Evolutionary conservation across 1,284 basidiomycete species (phyloP), one percentile per base, ranked within the genome.

Genomic region (Rhizoctonia solani): DNA sequence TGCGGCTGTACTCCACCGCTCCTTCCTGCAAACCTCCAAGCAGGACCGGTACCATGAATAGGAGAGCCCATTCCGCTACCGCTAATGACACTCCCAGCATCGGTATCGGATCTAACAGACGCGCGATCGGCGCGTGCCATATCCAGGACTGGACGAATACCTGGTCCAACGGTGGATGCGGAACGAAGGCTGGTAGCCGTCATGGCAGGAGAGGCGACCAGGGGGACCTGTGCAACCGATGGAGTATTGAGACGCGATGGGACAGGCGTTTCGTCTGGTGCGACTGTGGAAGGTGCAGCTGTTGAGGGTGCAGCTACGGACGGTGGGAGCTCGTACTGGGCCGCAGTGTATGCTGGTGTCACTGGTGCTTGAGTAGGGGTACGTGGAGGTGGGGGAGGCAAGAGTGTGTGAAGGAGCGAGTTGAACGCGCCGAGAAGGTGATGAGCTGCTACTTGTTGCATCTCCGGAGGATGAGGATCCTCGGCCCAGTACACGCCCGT

Each of bases 111-210:
- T 11, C 59, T 16, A 5, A 63, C 59, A n/a, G 47, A 52, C 21
- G 47, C 49, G n/a, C 59, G 47, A 42, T 63, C 59, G 9, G 59
- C 59, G 21, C 59, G 59, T 41, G 59, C 59, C 47, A 53, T 63
- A 21, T 63, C 59, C 30, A 63, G 30, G 4, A 63, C 59, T 11
- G 59, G 59, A 23, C 59, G 32, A 42, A 63, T 63, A 11, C 30
- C 47, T 8, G 59, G 59, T 4, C 49, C 49, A 25, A 50, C 19
- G 8, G 49, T 49, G 27, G 56, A 39, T 11, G 59, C 32, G 11
- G 32, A 34, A 11, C 11, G 59, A 13, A 63, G 23, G 25, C 32
- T 63, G 1, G 59, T 39, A 27, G 47, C 32, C 1, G 47, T 63
- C 59, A 63, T 52, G 1, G 59, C 59, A 2, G 59, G 59, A 27